Evolutionary conservation across 352 stramenopile genomes (phyloP).

Genomic region (Pythium aphanidermatum): DNA sequence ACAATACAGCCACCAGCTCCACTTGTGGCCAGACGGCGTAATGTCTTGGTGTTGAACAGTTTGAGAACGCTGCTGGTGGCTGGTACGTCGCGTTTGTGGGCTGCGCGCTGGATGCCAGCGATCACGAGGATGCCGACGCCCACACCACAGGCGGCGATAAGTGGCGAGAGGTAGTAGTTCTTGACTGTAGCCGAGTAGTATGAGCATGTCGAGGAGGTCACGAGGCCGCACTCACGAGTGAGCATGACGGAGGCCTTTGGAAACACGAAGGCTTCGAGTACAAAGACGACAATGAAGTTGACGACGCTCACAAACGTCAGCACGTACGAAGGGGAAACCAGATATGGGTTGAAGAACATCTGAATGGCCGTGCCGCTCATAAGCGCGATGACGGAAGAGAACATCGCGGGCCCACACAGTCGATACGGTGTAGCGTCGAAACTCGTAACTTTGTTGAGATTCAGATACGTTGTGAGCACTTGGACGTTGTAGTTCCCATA

Average conservation of each 20-base stretch:
- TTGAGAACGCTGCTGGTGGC: slow-evolving; percentile 7
- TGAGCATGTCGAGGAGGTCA: slow-evolving; percentile 16
- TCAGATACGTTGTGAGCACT: slow-evolving; percentile 19
- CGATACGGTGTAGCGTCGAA: slow-evolving; percentile 11
- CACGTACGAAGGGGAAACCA: slow-evolving; percentile 17
- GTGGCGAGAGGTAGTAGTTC: slow-evolving; percentile 15
- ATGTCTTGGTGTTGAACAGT: slow-evolving; percentile 7
- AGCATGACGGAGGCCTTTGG: slow-evolving; percentile 11
- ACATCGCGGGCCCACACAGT: slow-evolving; percentile 11
- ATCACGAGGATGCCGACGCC: slow-evolving; percentile 10
- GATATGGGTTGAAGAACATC: slow-evolving; percentile 15
- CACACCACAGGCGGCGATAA: slow-evolving; percentile 9
- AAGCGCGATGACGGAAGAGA: slow-evolving; percentile 17
- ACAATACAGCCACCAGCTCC: slow-evolving; percentile 5
- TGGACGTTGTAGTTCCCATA: slow-evolving; percentile 21
- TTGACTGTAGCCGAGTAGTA: slow-evolving; percentile 6
- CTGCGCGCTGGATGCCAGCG: background rate
- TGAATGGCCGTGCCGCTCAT: slow-evolving; percentile 20
- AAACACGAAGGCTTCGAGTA: slow-evolving; percentile 17
- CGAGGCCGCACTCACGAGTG: slow-evolving; percentile 4
- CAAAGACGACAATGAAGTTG: slow-evolving; percentile 20
- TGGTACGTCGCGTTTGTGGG: slow-evolving; percentile 1
- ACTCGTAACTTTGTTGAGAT: slow-evolving; percentile 11
- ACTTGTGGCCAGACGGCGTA: background rate
- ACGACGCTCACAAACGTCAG: slow-evolving; percentile 14